A percentile compares a stretch with the other conserved stretches of the same genome.
Conservation (phyloP, 306 rosid species). For the Adenanthera pavonina region DNA sequence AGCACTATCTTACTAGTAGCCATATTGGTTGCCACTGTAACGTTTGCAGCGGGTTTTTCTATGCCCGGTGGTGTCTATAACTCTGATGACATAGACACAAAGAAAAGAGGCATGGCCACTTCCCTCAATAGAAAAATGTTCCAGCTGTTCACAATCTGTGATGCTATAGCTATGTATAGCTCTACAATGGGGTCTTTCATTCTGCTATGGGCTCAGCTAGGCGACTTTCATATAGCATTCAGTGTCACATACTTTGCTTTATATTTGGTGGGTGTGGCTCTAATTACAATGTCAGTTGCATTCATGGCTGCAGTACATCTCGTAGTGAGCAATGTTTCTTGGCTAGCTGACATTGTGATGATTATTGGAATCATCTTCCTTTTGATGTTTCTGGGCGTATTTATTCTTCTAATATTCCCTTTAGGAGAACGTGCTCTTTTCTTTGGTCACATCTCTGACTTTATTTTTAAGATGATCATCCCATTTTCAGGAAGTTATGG, state of each 20-base stretch:
- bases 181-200: background rate
- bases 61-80: background rate
- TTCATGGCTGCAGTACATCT: background rate
- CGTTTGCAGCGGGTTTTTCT: background rate
- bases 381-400: background rate
- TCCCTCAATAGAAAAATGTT: background rate
- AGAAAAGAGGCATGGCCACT: background rate
- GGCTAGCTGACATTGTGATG: background rate
- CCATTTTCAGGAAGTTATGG: background rate
- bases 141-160: background rate
- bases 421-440: background rate
- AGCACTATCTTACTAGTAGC: slow-evolving; percentile 37
- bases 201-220: background rate
- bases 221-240: background rate
- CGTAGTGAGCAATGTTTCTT: background rate
- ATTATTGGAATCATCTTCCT: background rate
- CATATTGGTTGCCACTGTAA: slow-evolving; percentile 7
- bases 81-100: background rate
- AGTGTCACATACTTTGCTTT: slow-evolving; percentile 8
- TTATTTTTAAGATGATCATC: background rate
- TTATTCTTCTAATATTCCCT: background rate
- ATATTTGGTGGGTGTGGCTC: background rate
- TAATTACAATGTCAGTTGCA: background rate
- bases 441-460: background rate
- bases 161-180: background rate